Conservation (phyloP, 208 protist species). For the Wallacemonas sp. region DNA sequence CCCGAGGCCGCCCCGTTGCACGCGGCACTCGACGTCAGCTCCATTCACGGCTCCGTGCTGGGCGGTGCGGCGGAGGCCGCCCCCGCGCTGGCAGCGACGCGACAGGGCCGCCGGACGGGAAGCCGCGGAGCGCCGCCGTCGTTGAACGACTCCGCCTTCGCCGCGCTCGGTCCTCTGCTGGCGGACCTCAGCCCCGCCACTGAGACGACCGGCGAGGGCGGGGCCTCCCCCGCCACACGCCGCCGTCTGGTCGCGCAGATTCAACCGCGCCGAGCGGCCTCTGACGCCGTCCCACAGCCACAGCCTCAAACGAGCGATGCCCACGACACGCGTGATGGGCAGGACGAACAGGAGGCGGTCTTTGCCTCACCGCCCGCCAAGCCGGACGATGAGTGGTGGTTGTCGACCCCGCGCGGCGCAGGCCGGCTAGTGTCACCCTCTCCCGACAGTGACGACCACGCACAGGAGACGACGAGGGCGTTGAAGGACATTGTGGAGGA, state of each 20-base stretch:
- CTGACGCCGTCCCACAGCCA: too few relatives aligned
- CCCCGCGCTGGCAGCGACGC: not conserved
- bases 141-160: not conserved
- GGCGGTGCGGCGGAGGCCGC: not conserved
- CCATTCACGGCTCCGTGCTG: constrained; percentile 11
- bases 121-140: not conserved
- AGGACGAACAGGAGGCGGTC: not conserved
- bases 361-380: not conserved
- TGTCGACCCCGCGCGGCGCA: constrained; percentile 7
- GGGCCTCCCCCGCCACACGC: not conserved
- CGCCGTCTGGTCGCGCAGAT: constrained; percentile 14
- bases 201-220: not conserved
- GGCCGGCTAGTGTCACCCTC: constrained; percentile 8
- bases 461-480: not conserved
- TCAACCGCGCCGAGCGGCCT: not conserved
- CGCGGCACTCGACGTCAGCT: constrained; percentile 1
- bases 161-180: not conserved
- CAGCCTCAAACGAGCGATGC: too few relatives aligned
- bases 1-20: not conserved
- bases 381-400: constrained; percentile 14
- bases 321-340: too few relatives aligned
- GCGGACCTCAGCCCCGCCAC: not conserved
- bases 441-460: constrained; percentile 1
- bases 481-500: not conserved
- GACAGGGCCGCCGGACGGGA: not conserved